These are phyloP conservation scores for Pleurotus djamor DNA, from an alignment of 768 basidiomycete genomes.

Conservation along the genomic window DNA sequence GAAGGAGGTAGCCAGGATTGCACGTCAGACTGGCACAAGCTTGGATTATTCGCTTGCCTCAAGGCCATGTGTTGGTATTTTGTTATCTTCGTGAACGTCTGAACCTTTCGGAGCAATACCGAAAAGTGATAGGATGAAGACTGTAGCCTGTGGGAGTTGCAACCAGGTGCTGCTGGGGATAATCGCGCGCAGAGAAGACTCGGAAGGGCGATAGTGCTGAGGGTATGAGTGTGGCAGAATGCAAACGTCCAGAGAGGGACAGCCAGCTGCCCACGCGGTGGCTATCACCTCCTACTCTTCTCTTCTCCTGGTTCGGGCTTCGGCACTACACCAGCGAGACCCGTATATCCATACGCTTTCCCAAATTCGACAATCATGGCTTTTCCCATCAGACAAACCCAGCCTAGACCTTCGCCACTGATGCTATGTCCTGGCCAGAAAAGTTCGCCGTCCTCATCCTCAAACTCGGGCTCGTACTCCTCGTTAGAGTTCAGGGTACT, in stretches of 20 bases:
- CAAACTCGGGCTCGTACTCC: conserved; percentile 79
- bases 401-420: conserved; percentile 77
- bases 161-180: background rate
- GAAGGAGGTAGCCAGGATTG: background rate
- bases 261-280: background rate
- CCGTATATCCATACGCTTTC: conserved; percentile 69
- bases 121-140: background rate
- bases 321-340: conserved; percentile 69
- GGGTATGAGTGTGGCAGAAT: background rate
- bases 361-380: conserved; percentile 86
- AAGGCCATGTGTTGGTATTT: background rate
- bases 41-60: no score
- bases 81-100: background rate
- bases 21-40: no score
- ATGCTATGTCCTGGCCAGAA: conserved; percentile 78
- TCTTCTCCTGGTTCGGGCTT: conserved; percentile 49
- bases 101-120: background rate
- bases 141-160: background rate
- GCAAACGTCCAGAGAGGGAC: background rate
- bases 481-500: conserved; percentile 61
- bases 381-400: conserved; percentile 87
- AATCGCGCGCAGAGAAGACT: background rate
- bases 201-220: background rate
- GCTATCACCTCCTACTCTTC: conserved; percentile 1
- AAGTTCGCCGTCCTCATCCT: conserved; percentile 85